Evolutionary conservation across 148 eudicot species (phyloP), one percentile per base, ranked within the genome.

Genomic region (Vaccinium myrtillus): DNA sequence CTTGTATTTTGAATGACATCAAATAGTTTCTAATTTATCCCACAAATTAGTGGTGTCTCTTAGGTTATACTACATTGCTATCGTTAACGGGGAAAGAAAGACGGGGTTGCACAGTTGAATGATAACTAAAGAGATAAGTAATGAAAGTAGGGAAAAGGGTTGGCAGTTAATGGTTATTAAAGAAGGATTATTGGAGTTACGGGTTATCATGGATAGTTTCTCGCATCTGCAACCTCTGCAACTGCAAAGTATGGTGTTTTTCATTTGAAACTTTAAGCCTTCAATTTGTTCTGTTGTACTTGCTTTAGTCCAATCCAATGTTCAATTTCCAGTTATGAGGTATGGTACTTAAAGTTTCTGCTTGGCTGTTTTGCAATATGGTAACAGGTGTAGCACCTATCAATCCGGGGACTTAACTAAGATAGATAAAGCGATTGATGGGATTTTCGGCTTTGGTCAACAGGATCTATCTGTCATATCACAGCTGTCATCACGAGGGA

Each of bases 401-500:
- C 96, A 93, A 83, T 91, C 93, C 74, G 99, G 99, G 88, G 98
- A 91, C 81, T 91, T 97, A 90, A 93, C 93, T 80, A 90, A 91
- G 83, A 86, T 95, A 54, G 98, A 92, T 58, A 92, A 90, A 89
- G 99, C 99, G 81, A 86, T 97, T 83, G 99, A 97, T 90, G 99
- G 99, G 79, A 97, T 97, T 78, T 89, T 97, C 85, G 99, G 99
- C 13, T 95, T 97, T 86, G 99, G 99, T 77, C 98, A 90, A 86
- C 93, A 95, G 84, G 88, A 91, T 39, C 89, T 95, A 43, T 97
- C 99, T 69, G 98, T 97, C 36, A 87, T 95, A 82, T 95, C 99
- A 77, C 99, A 97, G 77, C 84, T 97, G 71, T 91, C 98, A 65
- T 91, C 94, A 25, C 92, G 88, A 85, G 93, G 99, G 54, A 88